phyloP scores from a whole-genome alignment of 192 early-diverging fungal genomes.

The Coemansia sp. region DNA sequence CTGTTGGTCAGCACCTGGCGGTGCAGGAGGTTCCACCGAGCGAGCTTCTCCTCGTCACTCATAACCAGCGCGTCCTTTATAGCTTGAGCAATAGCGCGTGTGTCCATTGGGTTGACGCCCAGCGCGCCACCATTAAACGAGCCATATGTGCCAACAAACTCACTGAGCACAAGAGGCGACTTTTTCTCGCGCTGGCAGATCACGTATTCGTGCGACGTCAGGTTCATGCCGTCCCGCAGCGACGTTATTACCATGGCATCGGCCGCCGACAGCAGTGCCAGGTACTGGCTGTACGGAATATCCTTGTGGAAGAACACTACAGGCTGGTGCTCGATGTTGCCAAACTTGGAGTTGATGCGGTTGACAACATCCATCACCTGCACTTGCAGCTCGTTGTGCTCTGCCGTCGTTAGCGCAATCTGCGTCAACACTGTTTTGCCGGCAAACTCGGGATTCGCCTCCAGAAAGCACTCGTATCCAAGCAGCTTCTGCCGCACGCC shows the following conservation, averaged over 20 bases:
- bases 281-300: conserved; percentile 87
- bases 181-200: conserved; percentile 84
- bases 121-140: conserved; percentile 78
- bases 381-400: conserved; percentile 84
- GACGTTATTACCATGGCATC: conserved; percentile 89
- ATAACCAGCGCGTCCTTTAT: conserved; percentile 88
- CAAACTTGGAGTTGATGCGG: conserved; percentile 89
- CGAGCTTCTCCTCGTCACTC: conserved; percentile 70
- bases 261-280: conserved; percentile 82
- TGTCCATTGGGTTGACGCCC: conserved; percentile 98
- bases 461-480: conserved; percentile 89
- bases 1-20: conserved; percentile 68
- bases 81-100: conserved; percentile 80
- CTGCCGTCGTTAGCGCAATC: conserved; percentile 87
- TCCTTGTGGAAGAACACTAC: conserved; percentile 91
- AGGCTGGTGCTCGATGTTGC: conserved; percentile 86
- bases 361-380: conserved; percentile 89
- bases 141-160: conserved; percentile 97
- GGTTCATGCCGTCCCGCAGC: conserved; percentile 96
- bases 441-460: conserved; percentile 85
- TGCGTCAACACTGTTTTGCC: conserved; percentile 92
- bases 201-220: conserved; percentile 92
- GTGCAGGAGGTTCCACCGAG: conserved; percentile 73
- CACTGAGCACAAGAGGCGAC: conserved; percentile 86
- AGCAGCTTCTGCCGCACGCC: conserved; percentile 93